phyloP scores from a whole-genome alignment of 495 filamentous ascomycete genomes.

The Aspergillus affinis region DNA sequence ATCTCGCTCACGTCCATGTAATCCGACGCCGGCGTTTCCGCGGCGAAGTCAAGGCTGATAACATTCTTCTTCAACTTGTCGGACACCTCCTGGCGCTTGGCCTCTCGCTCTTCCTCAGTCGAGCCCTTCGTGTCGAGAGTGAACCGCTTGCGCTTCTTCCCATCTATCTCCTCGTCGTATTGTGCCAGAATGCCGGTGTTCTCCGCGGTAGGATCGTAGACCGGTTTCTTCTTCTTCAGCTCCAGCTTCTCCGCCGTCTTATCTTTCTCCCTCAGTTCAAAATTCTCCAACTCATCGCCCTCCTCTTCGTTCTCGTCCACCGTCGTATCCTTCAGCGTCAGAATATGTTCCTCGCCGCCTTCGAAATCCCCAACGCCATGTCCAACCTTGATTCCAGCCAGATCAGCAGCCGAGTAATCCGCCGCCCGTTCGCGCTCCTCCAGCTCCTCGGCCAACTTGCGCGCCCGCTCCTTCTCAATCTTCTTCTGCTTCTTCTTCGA shows the following conservation, averaged over 20 bases:
- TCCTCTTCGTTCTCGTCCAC: conserved; percentile 86
- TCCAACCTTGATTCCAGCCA: conserved; percentile 87
- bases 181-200: conserved; percentile 73
- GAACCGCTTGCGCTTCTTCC: conserved; percentile 87
- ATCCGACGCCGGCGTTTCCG: conserved; percentile 70
- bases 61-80: conserved; percentile 63
- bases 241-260: conserved; percentile 73
- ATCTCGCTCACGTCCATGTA: conserved; percentile 83
- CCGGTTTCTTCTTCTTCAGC: conserved; percentile 87
- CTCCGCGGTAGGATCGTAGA: conserved; percentile 77
- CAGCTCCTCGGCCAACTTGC: conserved; percentile 72
- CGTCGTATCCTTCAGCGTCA: conserved; percentile 87
- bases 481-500: conserved; percentile 91
- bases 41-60: conserved; percentile 73
- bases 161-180: conserved; percentile 93
- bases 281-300: conserved; percentile 86
- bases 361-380: conserved; percentile 79
- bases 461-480: conserved; percentile 71
- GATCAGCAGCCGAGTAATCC: conserved; percentile 74
- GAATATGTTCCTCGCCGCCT: conserved; percentile 73
- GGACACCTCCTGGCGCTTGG: conserved; percentile 56
- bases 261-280: conserved; percentile 76
- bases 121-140: conserved; percentile 76
- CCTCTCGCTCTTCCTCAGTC: conserved; percentile 60
- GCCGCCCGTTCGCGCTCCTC: conserved; percentile 59